Base-by-base conservation (phyloP, 2,329 filamentous ascomycete species). In the Ciborinia camelliae region DNA sequence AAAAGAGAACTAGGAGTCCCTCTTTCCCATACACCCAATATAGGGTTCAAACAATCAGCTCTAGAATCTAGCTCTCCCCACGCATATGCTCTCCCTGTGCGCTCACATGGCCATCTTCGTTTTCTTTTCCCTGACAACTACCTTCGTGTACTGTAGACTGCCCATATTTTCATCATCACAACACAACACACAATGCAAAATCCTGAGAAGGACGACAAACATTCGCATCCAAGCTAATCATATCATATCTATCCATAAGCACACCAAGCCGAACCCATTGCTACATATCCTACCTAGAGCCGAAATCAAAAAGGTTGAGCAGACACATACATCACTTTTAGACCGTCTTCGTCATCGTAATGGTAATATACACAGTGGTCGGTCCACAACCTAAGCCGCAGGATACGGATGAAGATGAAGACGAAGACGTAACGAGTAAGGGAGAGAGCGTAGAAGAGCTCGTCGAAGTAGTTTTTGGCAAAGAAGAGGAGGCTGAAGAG, bases 361-460 rank as follows among this genome's bases (percentile, higher is more conserved):
- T 14, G 10, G 55, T 58, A 47, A 58, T 58, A 58, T 58, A 58
- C 8, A 58, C 55, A 58, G 28, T 47, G 12, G 55, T 58, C 28
- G 55, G 28, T 47, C 41, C 55, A 4, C 55, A 58, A 18, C 41
- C 39, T 20, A 43, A 4, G 14, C 28, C 55, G 8, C 55, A 58
- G 28, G 55, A 47, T 35, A 41, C 6, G 12, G 9, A 41, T 14
- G 55, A 35, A 35, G 55, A 58, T 47, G 55, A 6, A 12, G 45
- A 26, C 6, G 45, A 20, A 6, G 7, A 12, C n/a, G n/a, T n/a
- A n/a, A n/a, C n/a, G 5, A 10, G 20, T 35, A 8, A 26, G 20
- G 54, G 47, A 35, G 41, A 58, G 43, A 32, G n/a, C 4, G 39
- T 35, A 23, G 52, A 26, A 39, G 35, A 54, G n/a, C 14, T 9